Conservation (phyloP, 2,329 filamentous ascomycete genomes). For the Trichothecium sympodiale region DNA sequence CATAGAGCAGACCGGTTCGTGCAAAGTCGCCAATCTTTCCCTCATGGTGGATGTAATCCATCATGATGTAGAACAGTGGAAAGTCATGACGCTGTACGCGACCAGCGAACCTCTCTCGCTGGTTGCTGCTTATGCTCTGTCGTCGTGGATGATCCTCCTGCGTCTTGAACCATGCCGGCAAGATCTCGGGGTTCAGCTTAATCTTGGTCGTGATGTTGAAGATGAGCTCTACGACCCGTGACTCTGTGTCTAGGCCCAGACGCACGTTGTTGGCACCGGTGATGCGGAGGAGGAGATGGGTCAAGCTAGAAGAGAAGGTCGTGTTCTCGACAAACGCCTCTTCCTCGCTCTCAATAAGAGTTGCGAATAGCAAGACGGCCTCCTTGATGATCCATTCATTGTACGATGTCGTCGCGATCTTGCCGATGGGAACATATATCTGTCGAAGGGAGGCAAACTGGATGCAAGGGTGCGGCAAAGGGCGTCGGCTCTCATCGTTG, state of each 20-base stretch:
- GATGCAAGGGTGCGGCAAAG: slow-evolving; percentile 84
- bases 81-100: slow-evolving; percentile 86
- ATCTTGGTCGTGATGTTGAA: slow-evolving; percentile 98
- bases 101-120: slow-evolving; percentile 72
- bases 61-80: slow-evolving; percentile 85
- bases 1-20: slow-evolving; percentile 83
- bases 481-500: slow-evolving; percentile 78
- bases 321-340: slow-evolving; percentile 86
- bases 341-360: slow-evolving; percentile 90
- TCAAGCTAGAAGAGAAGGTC: slow-evolving; percentile 75
- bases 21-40: slow-evolving; percentile 94
- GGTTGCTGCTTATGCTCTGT: slow-evolving; percentile 31
- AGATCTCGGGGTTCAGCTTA: slow-evolving; percentile 71
- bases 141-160: slow-evolving; percentile 12
- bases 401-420: slow-evolving; percentile 76
- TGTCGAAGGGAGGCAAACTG: slow-evolving; percentile 76
- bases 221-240: slow-evolving; percentile 79
- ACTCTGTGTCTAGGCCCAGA: slow-evolving; percentile 72
- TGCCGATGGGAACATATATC: slow-evolving; percentile 79
- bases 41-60: slow-evolving; percentile 95
- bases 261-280: slow-evolving; percentile 62
- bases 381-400: slow-evolving; percentile 80
- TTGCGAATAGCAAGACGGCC: slow-evolving; percentile 77
- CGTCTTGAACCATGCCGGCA: slow-evolving; percentile 84
- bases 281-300: slow-evolving; percentile 73